Evolutionary conservation across 108 stramenopile species (phyloP), one percentile per base, ranked within the genome.

Genomic region (Stephanodiscus minutulus): DNA sequence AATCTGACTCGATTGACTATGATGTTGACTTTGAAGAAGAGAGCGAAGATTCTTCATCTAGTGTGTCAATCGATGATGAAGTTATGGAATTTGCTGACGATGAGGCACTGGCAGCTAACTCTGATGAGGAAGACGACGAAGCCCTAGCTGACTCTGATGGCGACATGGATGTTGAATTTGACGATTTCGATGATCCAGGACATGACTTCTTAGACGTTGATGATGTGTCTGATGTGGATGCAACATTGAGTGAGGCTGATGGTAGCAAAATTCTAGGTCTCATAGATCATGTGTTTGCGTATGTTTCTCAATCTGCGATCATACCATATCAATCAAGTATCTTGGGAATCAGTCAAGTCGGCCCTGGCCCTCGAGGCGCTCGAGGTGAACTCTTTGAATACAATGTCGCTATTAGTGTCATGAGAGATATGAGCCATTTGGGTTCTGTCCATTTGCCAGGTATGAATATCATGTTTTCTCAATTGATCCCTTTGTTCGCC

Each of bases 341-440:
- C 44, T 66, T 90, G 31, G 93, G 82, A 13, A 46, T 76, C n/a
- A 73, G 77, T 46, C 27, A 65, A 33, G 66, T 91, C 50, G 93
- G 93, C 24, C 85, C 93, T 20, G 90, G 89, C 12, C 76, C 85
- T 41, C 75, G 85, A 55, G 89, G 88, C 12, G 33, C 50, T 10
- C 54, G 57, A 37, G 76, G 77, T 24, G 84, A 82, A 52, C 55
- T 80, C 71, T 87, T 94, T 66, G 91, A 94, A 52, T 79, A 76
- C 43, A 74, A 55, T 2, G 71, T 86, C 25, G 87, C 91, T 5
- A 87, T 73, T 52, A 46, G 68, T 31, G 78, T 91, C 44, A 92
- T 94, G 91, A 79, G 74, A 39, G 93, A 94, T 73, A 71, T 91
- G 52, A 94, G 93, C 72, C 89, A 91, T 76, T 83, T 94, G 80